A percentile compares a stretch with the other conserved stretches of the same genome.
Conservation (phyloP, 2,329 filamentous ascomycete species). For the Magnaporthiopsis rhizophila region DNA sequence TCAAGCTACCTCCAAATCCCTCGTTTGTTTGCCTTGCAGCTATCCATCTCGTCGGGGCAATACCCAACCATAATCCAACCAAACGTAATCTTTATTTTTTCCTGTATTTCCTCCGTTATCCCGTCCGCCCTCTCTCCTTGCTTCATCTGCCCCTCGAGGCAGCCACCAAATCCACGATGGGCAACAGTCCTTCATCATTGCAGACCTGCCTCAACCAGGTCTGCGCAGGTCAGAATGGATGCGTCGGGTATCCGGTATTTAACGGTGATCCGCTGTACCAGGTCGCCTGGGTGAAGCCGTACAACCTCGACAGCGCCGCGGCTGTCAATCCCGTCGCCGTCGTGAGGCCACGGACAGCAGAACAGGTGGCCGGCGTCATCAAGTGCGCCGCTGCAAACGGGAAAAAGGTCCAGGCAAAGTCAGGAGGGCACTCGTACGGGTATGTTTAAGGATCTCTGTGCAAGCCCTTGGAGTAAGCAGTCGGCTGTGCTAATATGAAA, state of each 20-base stretch:
- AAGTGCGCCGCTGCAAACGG: conserved; percentile 43
- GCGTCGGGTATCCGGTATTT: conserved; percentile 34
- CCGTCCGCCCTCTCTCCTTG: background rate
- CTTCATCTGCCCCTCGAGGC: background rate
- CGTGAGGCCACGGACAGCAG: conserved; percentile 41
- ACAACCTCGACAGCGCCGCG: conserved; percentile 38
- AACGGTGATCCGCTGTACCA: conserved; percentile 34
- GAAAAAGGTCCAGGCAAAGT: conserved; percentile 52
- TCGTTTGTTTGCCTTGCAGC: background rate
- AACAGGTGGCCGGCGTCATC: conserved; percentile 49
- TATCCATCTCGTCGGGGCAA: background rate
- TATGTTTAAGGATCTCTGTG: conserved; percentile 20
- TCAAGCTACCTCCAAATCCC: background rate
- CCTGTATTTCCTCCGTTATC: background rate
- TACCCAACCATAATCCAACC: background rate
- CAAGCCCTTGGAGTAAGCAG: background rate
- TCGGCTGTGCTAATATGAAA: background rate
- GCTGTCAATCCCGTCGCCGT: conserved; percentile 46
- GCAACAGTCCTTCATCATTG: conserved; percentile 32
- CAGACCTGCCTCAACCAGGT: conserved; percentile 37
- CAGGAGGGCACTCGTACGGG: conserved; percentile 59
- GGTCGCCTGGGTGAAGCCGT: conserved; percentile 40
- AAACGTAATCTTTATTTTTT: background rate
- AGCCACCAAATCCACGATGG: conserved; percentile 26
- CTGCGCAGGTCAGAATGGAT: conserved; percentile 35